Evolutionary conservation across 768 basidiomycete genomes (phyloP), one percentile per base, ranked within the genome.

Genomic region (Calocera cornea): DNA sequence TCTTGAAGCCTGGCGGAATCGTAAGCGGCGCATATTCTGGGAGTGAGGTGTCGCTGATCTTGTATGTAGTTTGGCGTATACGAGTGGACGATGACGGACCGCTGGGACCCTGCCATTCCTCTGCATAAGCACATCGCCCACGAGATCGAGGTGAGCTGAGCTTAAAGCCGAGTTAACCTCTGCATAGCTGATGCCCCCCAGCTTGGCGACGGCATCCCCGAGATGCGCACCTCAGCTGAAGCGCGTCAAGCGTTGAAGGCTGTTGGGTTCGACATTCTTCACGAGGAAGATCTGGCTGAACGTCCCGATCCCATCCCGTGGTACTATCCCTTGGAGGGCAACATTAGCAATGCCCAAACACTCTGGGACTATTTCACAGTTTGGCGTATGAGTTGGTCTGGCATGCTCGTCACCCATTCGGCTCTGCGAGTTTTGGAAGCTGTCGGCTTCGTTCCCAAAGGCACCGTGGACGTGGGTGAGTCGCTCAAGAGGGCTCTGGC

Each of bases 31-130:
- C 19, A 19, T 19, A 16, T 66, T 34, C 27, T 24, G 24, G 41
- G 36, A 38, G 38, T 31, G 1, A 14, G 29, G 16, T 16, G 41
- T 40, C 7, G 41, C 19, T 67, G 60, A n/a, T 24, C 27, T 5
- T 1, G 1, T 22, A 17, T 41, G 0, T 69, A 95, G 90, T 97
- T 97, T 77, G 95, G 95, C 74, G 90, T 98, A 40, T 99, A 98
- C 78, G 97, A 98, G 76, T 99, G 95, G 95, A 88, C 87, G 78
- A 97, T 99, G 97, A 97, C 97, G 22, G 94, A 97, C 76, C 75
- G 78, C 1, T 95, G 95, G 91, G 89, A 97, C 77, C 84, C 90
- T 41, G 83, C 88, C 54, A 89, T 82, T 74, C 89, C 93, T 19
- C 78, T 83, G 66, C 95, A 98, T 83, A 95, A 94, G 79, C 83